Percentiles rank a stretch among this genome's conserved stretches.
These are phyloP conservation scores for Colletotrichum kahawae DNA, from an alignment of 2,329 filamentous ascomycete genomes.

Conservation along the genomic window DNA sequence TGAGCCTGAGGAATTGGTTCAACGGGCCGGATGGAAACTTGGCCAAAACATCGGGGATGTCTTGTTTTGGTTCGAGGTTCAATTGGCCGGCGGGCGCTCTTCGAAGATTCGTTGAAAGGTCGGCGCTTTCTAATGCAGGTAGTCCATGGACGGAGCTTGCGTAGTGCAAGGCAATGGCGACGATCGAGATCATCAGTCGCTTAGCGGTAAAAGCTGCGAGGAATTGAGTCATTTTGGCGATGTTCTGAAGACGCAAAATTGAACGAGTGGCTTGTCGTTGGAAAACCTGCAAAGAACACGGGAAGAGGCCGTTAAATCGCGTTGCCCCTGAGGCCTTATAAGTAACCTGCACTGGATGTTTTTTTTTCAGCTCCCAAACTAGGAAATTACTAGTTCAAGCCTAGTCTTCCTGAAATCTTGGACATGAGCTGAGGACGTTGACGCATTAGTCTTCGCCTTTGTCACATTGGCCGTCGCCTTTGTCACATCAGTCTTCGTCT, in stretches of 20 bases:
- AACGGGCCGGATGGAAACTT: slow-evolving; percentile 9
- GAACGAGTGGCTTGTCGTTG: background rate
- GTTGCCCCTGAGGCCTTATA: background rate
- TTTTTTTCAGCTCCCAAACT: background rate
- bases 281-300: background rate
- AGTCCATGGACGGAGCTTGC: background rate
- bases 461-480: background rate
- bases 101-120: background rate
- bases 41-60: slow-evolving; percentile 1
- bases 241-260: background rate
- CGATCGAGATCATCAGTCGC: background rate
- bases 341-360: background rate
- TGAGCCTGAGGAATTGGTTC: slow-evolving; percentile 8
- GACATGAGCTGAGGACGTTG: background rate
- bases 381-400: background rate
- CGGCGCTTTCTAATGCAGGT: background rate
- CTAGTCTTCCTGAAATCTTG: background rate
- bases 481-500: background rate
- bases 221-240: background rate
- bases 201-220: background rate
- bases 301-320: background rate
- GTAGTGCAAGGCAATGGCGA: background rate
- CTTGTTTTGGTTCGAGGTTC: background rate
- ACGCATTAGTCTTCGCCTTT: background rate
- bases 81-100: too few relatives aligned